Percentiles rank a stretch among this genome's conserved stretches.
Evolutionary conservation across 768 basidiomycete genomes (phyloP).

Genomic region (Stropharia rugosoannulata): DNA sequence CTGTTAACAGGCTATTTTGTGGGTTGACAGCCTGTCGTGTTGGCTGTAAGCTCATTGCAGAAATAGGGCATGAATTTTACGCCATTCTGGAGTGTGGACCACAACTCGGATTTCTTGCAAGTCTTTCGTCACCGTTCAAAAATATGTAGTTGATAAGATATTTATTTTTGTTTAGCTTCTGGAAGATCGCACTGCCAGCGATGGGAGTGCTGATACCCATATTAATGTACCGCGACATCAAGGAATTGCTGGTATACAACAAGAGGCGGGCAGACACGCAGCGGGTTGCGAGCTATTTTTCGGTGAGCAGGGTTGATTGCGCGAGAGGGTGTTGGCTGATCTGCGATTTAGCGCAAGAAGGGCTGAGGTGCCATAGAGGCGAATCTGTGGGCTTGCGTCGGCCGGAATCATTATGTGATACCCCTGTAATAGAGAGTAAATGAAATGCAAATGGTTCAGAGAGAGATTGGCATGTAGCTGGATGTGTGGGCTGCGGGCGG

Average conservation of each 20-base stretch:
- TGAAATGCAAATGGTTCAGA: not conserved
- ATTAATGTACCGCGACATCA: constrained; percentile 57
- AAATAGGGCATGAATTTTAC: constrained; percentile 70
- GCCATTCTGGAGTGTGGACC: constrained; percentile 46
- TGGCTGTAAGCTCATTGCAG: not conserved
- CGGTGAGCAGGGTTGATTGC: not conserved
- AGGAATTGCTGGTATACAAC: constrained; percentile 42
- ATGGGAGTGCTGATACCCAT: constrained; percentile 57
- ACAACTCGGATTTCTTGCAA: constrained; percentile 46
- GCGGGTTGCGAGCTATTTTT: not conserved
- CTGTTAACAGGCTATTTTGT: constrained; percentile 76
- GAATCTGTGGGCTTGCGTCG: not conserved
- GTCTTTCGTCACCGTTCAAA: constrained; percentile 13
- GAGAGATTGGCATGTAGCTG: not conserved
- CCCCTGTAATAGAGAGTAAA: not conserved
- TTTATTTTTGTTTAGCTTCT: constrained; percentile 47
- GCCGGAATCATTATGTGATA: not conserved
- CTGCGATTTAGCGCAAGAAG: not conserved
- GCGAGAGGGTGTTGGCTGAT: not conserved
- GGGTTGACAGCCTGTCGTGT: constrained; percentile 16
- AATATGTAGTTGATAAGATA: not conserved
- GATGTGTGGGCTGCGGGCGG: not conserved
- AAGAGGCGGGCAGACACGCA: constrained; percentile 31
- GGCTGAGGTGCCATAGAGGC: not conserved
- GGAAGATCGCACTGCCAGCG: constrained; percentile 63